phyloP scores from a whole-genome alignment of 2,329 filamentous ascomycete species.

The Talaromyces sp. region DNA sequence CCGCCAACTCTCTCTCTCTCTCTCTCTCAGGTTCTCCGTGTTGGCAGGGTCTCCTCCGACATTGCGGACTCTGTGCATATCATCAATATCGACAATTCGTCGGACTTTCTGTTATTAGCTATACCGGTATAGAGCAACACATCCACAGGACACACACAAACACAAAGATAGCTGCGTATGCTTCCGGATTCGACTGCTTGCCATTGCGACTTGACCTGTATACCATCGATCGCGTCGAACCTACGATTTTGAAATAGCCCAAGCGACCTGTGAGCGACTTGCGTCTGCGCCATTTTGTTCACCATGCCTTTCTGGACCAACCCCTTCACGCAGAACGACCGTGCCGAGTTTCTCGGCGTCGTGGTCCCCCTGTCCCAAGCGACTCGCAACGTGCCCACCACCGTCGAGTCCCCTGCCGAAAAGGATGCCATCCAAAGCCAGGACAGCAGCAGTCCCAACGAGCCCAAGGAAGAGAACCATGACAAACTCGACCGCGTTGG shows the following conservation, averaged over 20 bases:
- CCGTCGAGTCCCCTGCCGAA: background rate
- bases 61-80: background rate
- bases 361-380: slow-evolving; percentile 49
- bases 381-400: slow-evolving; percentile 23
- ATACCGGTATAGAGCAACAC: background rate
- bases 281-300: slow-evolving; percentile 3
- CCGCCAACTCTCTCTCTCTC: background rate
- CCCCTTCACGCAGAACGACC: slow-evolving; percentile 49
- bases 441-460: slow-evolving; percentile 7
- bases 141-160: background rate
- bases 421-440: background rate
- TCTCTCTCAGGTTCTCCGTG: background rate
- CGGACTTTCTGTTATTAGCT: background rate
- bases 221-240: background rate
- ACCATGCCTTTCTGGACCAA: slow-evolving; percentile 19
- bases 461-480: slow-evolving; percentile 28
- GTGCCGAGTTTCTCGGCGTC: slow-evolving; percentile 45
- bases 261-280: background rate
- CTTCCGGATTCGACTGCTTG: background rate
- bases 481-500: slow-evolving; percentile 28
- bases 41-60: background rate
- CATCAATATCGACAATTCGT: background rate
- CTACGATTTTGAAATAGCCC: background rate
- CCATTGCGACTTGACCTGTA: background rate
- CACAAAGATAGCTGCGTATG: background rate